Conservation (phyloP, 495 filamentous ascomycete genomes). For the Lasiosphaeria hispida region DNA sequence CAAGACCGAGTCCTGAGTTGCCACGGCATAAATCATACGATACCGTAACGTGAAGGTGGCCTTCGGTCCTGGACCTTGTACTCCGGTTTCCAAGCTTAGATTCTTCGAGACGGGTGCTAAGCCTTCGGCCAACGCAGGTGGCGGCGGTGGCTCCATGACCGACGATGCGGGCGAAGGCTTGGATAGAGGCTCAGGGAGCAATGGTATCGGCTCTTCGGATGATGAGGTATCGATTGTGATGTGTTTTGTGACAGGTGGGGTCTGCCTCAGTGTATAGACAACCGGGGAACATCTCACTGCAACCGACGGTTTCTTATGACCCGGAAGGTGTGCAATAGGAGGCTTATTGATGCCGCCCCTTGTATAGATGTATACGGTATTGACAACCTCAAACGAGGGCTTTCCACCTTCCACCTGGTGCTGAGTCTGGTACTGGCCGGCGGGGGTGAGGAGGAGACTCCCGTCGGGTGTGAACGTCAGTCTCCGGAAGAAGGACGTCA, state of each 20-base stretch:
- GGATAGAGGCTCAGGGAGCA: constrained; percentile 78
- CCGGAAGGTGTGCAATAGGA: constrained; percentile 94
- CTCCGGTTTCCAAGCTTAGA: constrained; percentile 52
- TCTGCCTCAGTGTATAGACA: constrained; percentile 75
- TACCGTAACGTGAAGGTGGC: constrained; percentile 84
- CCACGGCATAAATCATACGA: constrained; percentile 93
- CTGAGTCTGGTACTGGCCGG: constrained; percentile 89
- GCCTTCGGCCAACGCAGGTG: constrained; percentile 47
- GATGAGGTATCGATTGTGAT: constrained; percentile 94
- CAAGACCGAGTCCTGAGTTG: constrained; percentile 93
- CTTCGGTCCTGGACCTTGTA: constrained; percentile 53
- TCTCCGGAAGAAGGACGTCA: constrained; percentile 95
- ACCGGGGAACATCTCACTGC: constrained; percentile 92
- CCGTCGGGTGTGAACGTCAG: constrained; percentile 94
- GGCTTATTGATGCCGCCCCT: constrained; percentile 95
- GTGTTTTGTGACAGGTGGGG: constrained; percentile 67
- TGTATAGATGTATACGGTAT: constrained; percentile 98
- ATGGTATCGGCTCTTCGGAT: constrained; percentile 75
- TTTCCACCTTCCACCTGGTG: constrained; percentile 69
- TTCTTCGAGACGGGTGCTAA: constrained; percentile 42
- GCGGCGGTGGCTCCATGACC: constrained; percentile 85
- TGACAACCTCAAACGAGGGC: constrained; percentile 79
- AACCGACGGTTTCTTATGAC: constrained; percentile 97
- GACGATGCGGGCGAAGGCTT: constrained; percentile 52
- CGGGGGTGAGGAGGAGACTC: constrained; percentile 90